Conservation (phyloP, 371 early-diverging fungal genomes). For the Basidiobolus heterosporus region DNA sequence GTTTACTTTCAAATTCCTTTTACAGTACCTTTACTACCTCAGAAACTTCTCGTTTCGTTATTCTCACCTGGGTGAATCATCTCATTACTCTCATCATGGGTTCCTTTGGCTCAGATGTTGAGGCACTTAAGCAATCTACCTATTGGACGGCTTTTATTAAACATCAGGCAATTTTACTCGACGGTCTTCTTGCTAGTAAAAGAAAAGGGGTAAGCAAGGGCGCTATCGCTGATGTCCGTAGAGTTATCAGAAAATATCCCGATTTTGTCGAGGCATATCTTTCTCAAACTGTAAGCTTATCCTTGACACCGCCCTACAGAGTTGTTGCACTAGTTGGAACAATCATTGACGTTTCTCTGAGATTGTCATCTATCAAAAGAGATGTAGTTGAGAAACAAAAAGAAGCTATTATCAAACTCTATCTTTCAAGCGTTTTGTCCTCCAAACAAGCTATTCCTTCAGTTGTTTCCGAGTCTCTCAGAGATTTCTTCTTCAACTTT, state of each 20-base stretch:
- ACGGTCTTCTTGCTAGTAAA: slow-evolving; percentile 23
- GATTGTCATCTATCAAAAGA: slow-evolving; percentile 14
- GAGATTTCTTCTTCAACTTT: slow-evolving; percentile 32
- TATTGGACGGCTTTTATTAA: slow-evolving; percentile 17
- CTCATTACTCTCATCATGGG: slow-evolving; percentile 20
- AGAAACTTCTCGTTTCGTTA: slow-evolving; percentile 20
- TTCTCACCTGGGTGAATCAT: slow-evolving; percentile 38
- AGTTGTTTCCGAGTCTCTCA: slow-evolving; percentile 29
- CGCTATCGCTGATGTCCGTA: slow-evolving; percentile 33
- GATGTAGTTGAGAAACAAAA: slow-evolving; percentile 13
- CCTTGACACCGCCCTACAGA: slow-evolving; percentile 21
- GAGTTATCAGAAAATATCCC: slow-evolving; percentile 3
- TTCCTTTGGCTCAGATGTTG: slow-evolving; percentile 9
- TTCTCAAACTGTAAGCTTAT: too few species aligned
- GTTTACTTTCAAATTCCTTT: neutral
- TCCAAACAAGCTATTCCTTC: slow-evolving; percentile 31
- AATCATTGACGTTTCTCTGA: slow-evolving; percentile 32
- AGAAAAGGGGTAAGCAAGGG: slow-evolving; percentile 21
- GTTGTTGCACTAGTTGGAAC: slow-evolving; percentile 39
- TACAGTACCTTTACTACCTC: neutral
- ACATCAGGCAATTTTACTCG: slow-evolving; percentile 32
- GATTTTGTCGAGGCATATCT: too few species aligned
- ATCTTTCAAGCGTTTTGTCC: slow-evolving; percentile 35
- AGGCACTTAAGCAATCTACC: neutral
- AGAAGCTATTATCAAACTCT: slow-evolving; percentile 34